phyloP scores from a whole-genome alignment of 2,329 filamentous ascomycete species.

The Diplodia scrobiculata region DNA sequence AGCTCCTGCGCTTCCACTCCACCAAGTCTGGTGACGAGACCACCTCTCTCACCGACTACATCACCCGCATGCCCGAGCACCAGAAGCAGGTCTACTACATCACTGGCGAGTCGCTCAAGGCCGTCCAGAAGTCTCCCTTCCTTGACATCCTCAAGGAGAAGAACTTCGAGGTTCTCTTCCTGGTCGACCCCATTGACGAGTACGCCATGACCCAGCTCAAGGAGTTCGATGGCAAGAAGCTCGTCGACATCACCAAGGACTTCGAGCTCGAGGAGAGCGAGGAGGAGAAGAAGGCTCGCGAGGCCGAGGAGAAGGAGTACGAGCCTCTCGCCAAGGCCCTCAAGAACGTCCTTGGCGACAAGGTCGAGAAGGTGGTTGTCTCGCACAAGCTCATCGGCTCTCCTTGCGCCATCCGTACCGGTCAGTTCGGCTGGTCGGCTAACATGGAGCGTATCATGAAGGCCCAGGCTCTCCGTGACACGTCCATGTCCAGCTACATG shows the following conservation, averaged over 20 bases:
- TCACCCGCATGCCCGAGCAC: constrained; percentile 99
- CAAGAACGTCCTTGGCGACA: constrained; percentile 99
- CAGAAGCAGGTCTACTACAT: constrained; percentile 99
- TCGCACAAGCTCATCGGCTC: constrained; percentile 94
- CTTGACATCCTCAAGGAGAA: constrained; percentile 97
- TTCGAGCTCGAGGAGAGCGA: constrained; percentile 99
- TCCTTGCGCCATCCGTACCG: constrained; percentile 97
- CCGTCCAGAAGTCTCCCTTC: constrained; percentile 97
- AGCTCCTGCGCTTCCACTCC: constrained; percentile 98
- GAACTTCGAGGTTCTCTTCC: constrained; percentile 99
- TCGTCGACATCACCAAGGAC: constrained; percentile 99
- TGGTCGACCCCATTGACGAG: constrained; percentile 98
- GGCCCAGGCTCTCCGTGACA: constrained; percentile 99
- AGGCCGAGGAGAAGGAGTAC: constrained; percentile 97
- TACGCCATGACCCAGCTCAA: constrained; percentile 99
- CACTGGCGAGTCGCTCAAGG: constrained; percentile 99
- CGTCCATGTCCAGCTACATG: constrained; percentile 99
- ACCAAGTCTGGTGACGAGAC: constrained; percentile 97
- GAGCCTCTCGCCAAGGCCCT: constrained; percentile 92
- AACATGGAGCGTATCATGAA: constrained; percentile 99
- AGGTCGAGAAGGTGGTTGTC: constrained; percentile 99
- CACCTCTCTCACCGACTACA: constrained; percentile 94
- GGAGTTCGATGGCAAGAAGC: constrained; percentile 99
- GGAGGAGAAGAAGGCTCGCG: constrained; percentile 95
- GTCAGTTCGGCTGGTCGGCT: constrained; percentile 99